Percentiles rank a stretch among this genome's conserved stretches.
Conservation (phyloP, 2,329 filamentous ascomycete species). For the Boeremia lycopersici region DNA sequence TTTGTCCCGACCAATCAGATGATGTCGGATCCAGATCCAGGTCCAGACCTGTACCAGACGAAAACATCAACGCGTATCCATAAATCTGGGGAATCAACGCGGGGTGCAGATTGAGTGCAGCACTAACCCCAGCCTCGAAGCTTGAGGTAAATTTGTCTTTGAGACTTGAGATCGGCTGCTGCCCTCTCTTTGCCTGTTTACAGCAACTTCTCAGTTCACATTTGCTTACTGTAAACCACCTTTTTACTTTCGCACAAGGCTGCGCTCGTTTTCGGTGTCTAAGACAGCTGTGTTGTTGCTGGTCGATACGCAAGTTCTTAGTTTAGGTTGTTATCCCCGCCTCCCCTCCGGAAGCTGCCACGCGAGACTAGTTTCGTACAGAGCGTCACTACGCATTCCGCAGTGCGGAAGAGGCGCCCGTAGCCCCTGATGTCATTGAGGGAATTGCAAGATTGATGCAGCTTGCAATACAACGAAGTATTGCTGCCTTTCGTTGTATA, state of each 20-base stretch:
- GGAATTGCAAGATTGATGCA: background rate
- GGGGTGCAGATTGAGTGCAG: conserved; percentile 5
- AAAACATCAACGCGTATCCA: background rate
- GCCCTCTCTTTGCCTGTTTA: background rate
- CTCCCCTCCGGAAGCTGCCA: conserved; percentile 5
- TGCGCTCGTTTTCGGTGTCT: background rate
- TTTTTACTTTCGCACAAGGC: no score
- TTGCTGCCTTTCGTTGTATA: no score
- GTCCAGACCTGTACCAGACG: conserved; percentile 3
- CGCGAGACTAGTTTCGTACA: background rate
- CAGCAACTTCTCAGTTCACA: background rate
- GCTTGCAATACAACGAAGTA: background rate
- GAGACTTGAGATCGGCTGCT: background rate
- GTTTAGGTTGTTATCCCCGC: background rate
- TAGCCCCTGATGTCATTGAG: background rate
- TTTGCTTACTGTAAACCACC: background rate
- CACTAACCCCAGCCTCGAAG: conserved; percentile 5
- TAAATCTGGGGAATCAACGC: conserved; percentile 9
- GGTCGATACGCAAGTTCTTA: background rate
- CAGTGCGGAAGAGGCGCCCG: background rate
- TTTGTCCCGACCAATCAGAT: background rate
- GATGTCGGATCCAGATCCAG: background rate
- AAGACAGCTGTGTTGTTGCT: background rate
- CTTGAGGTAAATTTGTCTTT: conserved; percentile 2
- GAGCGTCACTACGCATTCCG: background rate